Evolutionary conservation across 441 rosid species (phyloP).

Genomic region (Populus hybrid): DNA sequence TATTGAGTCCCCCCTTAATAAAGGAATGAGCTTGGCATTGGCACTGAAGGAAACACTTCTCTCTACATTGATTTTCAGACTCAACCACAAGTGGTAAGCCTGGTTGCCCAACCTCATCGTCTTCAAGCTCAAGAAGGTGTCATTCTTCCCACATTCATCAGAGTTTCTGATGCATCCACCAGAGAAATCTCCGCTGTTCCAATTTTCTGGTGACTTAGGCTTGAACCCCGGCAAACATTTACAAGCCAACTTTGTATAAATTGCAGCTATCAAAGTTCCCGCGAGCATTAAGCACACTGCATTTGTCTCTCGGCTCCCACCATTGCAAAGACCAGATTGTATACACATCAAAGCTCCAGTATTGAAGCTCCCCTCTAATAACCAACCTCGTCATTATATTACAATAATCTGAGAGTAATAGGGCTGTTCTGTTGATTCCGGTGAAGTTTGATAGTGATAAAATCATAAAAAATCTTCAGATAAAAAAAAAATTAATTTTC

Average conservation of each 20-base stretch:
- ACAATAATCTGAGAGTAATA: neutral
- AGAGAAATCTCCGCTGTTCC: slow-evolving; percentile 40
- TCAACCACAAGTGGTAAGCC: slow-evolving; percentile 25
- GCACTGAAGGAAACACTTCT: slow-evolving; percentile 41
- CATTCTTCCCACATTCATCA: slow-evolving; percentile 28
- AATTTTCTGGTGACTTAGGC: slow-evolving; percentile 29
- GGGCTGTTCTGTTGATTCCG: neutral
- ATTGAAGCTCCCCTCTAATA: neutral
- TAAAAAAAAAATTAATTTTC: too few species aligned
- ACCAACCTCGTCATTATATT: neutral
- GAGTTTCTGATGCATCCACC: slow-evolving; percentile 50
- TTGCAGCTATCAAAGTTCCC: slow-evolving; percentile 39
- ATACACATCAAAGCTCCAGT: neutral
- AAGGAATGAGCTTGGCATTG: slow-evolving; percentile 52
- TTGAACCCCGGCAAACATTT: slow-evolving; percentile 34
- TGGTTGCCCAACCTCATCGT: slow-evolving; percentile 46
- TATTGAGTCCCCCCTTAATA: slow-evolving; percentile 2
- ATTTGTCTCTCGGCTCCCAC: slow-evolving; percentile 34
- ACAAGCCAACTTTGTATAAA: slow-evolving; percentile 16
- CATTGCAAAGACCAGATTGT: slow-evolving; percentile 17
- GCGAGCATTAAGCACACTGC: slow-evolving; percentile 30
- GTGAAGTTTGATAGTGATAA: neutral
- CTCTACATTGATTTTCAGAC: slow-evolving; percentile 39
- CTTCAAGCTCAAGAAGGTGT: slow-evolving; percentile 38
- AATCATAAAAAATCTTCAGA: too few species aligned